Percentiles rank a stretch among this genome's conserved stretches.
Evolutionary conservation across 1,284 basidiomycete genomes (phyloP).

Genomic region (Testicularia cyperi): DNA sequence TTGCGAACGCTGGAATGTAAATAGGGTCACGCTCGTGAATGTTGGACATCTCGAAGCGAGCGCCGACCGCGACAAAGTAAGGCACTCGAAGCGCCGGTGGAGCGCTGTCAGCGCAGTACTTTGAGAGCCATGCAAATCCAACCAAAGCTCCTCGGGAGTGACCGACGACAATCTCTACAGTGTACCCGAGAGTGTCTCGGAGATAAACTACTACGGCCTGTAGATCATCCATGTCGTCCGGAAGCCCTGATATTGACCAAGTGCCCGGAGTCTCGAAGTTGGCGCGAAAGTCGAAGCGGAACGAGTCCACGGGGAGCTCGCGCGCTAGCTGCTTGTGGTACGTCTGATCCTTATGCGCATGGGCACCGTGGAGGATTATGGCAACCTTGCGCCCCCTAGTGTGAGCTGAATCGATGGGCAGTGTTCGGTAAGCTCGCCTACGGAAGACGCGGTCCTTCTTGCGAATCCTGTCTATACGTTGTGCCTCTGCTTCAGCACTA

Average conservation of each 20-base stretch:
- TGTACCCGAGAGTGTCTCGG: constrained; percentile 19
- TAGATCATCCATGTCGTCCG: constrained; percentile 36
- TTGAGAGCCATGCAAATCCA: constrained; percentile 29
- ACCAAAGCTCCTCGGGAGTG: constrained; percentile 28
- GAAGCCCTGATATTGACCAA: constrained; percentile 27
- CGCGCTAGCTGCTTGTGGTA: constrained; percentile 74
- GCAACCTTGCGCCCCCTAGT: constrained; percentile 35
- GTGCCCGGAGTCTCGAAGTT: constrained; percentile 31
- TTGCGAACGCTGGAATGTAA: constrained; percentile 30
- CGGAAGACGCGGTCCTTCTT: constrained; percentile 20
- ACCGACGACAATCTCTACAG: constrained; percentile 20
- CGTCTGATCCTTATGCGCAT: constrained; percentile 67
- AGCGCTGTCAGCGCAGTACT: constrained; percentile 22
- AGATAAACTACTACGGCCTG: constrained; percentile 22
- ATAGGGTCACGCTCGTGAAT: constrained; percentile 37
- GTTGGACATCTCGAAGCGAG: constrained; percentile 42
- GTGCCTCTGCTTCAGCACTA: too few species aligned
- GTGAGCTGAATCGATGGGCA: constrained; percentile 20
- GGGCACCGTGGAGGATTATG: constrained; percentile 48
- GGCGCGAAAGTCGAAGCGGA: constrained; percentile 76
- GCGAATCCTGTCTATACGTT: constrained; percentile 12
- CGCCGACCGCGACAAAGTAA: constrained; percentile 64
- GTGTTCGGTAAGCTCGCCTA: constrained; percentile 12
- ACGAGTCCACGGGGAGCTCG: constrained; percentile 73
- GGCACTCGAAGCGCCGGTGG: constrained; percentile 51